phyloP scores from a whole-genome alignment of 2,329 filamentous ascomycete species.

The Botrytis deweyae region DNA sequence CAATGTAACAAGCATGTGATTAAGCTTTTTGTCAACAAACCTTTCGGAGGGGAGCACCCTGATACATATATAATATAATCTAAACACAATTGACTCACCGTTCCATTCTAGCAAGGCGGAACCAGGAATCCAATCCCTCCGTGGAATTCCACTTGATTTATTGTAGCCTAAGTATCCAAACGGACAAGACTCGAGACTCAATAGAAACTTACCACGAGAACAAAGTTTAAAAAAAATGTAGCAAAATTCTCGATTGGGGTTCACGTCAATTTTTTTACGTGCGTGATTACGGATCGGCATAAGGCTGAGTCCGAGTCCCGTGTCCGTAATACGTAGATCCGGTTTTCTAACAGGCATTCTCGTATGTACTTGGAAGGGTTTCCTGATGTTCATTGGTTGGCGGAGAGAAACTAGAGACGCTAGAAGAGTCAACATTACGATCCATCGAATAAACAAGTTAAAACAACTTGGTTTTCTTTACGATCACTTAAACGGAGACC shows the following conservation, averaged over 20 bases:
- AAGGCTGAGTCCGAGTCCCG: conserved; percentile 15
- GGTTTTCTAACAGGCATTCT: not conserved
- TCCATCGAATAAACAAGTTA: not conserved
- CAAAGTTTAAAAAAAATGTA: not conserved
- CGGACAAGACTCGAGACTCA: not conserved
- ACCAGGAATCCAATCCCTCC: conserved; percentile 1
- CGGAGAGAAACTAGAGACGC: not conserved
- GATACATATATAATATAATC: conserved; percentile 6
- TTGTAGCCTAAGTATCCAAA: not conserved
- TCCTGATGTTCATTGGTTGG: not conserved
- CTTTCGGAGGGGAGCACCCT: not conserved
- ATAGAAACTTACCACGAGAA: conserved; percentile 1
- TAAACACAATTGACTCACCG: not conserved
- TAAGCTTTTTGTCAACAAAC: not conserved
- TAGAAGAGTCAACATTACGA: not conserved
- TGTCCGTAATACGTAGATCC: not conserved
- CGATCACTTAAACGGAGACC: not conserved
- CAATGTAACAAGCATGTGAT: not conserved
- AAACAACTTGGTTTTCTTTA: not conserved
- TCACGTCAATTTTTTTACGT: conserved; percentile 8
- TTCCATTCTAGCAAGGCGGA: not conserved
- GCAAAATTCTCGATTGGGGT: not conserved
- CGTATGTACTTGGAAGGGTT: no score
- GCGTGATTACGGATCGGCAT: conserved; percentile 11
- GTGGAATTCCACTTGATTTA: not conserved